phyloP scores from a whole-genome alignment of 108 stramenopile genomes.

The Licmophora abbreviata region DNA sequence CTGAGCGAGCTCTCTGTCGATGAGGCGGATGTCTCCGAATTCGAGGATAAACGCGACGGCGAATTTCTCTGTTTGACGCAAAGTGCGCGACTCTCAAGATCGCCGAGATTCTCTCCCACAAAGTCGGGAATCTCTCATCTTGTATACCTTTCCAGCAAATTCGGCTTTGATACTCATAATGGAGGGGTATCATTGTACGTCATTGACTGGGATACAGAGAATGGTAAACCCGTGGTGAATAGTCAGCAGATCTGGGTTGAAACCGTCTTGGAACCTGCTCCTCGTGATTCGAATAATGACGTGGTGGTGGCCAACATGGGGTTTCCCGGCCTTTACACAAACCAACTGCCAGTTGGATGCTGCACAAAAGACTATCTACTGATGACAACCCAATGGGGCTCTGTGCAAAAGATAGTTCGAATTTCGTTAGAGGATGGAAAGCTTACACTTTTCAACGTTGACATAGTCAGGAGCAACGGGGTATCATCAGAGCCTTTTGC shows the following conservation, averaged over 20 bases:
- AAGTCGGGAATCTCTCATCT: slow-evolving; percentile 19
- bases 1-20: slow-evolving; percentile 29
- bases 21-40: neutral
- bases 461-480: slow-evolving; percentile 7
- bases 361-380: slow-evolving; percentile 29
- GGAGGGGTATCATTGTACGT: slow-evolving; percentile 51
- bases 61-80: slow-evolving; percentile 37
- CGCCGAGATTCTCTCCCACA: slow-evolving; percentile 43
- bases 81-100: slow-evolving; percentile 41
- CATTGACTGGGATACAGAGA: slow-evolving; percentile 23
- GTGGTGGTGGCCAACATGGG: slow-evolving; percentile 25
- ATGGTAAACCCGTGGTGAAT: slow-evolving; percentile 6
- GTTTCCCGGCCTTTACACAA: slow-evolving; percentile 66
- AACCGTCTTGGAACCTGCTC: slow-evolving; percentile 18
- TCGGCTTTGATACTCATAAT: slow-evolving; percentile 63
- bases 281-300: slow-evolving; percentile 1
- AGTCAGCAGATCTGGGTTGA: slow-evolving; percentile 19
- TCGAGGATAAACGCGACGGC: slow-evolving; percentile 5
- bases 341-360: slow-evolving; percentile 45
- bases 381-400: slow-evolving; percentile 56
- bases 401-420: slow-evolving; percentile 28
- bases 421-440: slow-evolving; percentile 29
- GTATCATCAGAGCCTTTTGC: slow-evolving; percentile 7
- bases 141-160: slow-evolving; percentile 40
- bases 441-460: slow-evolving; percentile 31